Percentiles rank a stretch among this genome's conserved stretches.
phyloP scores from a whole-genome alignment of 2,329 filamentous ascomycete species.

The Aspergillus piperis region DNA sequence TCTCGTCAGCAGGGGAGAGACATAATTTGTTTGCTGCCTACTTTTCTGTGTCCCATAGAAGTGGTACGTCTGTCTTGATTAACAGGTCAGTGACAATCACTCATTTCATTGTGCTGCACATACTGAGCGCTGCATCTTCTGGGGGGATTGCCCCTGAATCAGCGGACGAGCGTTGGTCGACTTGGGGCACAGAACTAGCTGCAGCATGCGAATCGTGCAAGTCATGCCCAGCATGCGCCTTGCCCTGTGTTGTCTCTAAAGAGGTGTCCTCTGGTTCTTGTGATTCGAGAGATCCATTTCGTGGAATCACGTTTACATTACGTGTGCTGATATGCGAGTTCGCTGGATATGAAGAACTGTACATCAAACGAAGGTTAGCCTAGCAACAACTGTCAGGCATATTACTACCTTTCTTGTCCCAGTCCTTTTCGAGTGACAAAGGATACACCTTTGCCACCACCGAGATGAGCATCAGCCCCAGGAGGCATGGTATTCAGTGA shows the following conservation, averaged over 20 bases:
- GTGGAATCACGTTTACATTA: not conserved
- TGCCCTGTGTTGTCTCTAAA: too few species aligned
- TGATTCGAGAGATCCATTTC: not conserved
- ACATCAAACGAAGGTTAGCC: not conserved
- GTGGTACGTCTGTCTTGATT: too few species aligned
- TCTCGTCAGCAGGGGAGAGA: not conserved
- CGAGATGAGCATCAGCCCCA: not conserved
- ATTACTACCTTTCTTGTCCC: not conserved
- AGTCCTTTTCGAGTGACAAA: not conserved
- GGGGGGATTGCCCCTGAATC: not conserved
- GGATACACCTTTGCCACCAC: not conserved
- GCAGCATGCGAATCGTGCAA: not conserved
- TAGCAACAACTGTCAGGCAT: not conserved
- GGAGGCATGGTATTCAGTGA: not conserved
- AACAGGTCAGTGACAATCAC: too few species aligned
- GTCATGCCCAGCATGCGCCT: not conserved
- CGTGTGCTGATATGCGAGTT: not conserved
- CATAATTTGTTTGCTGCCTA: not conserved
- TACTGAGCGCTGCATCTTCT: not conserved
- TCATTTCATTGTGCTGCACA: not conserved
- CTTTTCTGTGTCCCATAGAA: not conserved
- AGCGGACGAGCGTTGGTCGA: not conserved
- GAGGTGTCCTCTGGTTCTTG: not conserved
- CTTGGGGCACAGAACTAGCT: not conserved
- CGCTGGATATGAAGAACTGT: not conserved